These are phyloP conservation scores for Parascedosporium putredinis DNA, from an alignment of 2,329 filamentous ascomycete genomes.

Conservation along the genomic window DNA sequence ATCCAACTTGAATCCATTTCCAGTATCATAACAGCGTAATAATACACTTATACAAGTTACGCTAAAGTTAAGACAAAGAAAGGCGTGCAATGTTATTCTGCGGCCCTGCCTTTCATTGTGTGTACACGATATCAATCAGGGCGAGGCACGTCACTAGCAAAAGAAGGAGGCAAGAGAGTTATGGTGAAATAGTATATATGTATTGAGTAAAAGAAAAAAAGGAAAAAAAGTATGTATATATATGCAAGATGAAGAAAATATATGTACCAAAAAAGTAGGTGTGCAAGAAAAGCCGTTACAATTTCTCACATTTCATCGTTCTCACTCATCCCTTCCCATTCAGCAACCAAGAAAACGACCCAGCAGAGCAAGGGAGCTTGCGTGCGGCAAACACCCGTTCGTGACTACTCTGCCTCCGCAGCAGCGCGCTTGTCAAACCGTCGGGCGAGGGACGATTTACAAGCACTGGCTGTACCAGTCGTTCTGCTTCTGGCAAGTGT, in stretches of 20 bases:
- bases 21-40: too few species aligned
- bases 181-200: background rate
- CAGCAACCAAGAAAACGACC: too few species aligned
- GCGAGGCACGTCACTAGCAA: background rate
- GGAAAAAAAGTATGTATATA: background rate
- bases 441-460: too few species aligned
- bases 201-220: background rate
- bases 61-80: too few species aligned
- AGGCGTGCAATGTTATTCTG: too few species aligned
- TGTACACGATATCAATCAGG: too few species aligned
- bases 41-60: too few species aligned
- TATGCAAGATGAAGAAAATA: background rate
- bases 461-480: conserved; percentile 16
- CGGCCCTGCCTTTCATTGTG: too few species aligned
- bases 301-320: background rate
- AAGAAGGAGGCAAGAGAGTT: background rate
- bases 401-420: background rate
- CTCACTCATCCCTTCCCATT: background rate
- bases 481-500: conserved; percentile 12
- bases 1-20: too few species aligned
- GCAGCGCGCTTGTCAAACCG: too few species aligned
- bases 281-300: conserved; percentile 2
- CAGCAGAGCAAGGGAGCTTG: too few species aligned
- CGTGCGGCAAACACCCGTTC: background rate
- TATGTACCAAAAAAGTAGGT: background rate